Conservation (phyloP, 2,329 filamentous ascomycete genomes). For the Pseudocercospora vitis region DNA sequence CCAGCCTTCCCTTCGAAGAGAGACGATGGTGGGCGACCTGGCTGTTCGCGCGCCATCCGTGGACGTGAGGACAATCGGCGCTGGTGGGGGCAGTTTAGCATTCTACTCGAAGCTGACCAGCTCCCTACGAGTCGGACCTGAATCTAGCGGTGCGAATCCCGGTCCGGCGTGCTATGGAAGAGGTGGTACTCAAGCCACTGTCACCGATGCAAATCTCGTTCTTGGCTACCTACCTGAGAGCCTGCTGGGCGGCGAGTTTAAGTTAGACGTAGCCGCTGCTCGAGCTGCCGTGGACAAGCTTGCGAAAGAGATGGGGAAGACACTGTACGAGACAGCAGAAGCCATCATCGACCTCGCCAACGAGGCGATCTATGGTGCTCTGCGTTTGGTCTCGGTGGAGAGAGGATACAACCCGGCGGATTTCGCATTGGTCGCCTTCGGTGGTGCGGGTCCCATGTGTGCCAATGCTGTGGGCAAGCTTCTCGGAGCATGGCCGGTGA, state of each 20-base stretch:
- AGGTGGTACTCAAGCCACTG: slow-evolving; percentile 31
- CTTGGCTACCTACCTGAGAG: slow-evolving; percentile 32
- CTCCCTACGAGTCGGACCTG: slow-evolving; percentile 31
- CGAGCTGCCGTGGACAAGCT: slow-evolving; percentile 26
- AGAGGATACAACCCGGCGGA: slow-evolving; percentile 32
- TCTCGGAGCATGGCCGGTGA: slow-evolving; percentile 32
- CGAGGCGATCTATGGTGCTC: slow-evolving; percentile 31
- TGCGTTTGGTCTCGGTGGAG: slow-evolving; percentile 32
- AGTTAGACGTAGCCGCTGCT: slow-evolving; percentile 30
- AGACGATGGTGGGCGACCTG: slow-evolving; percentile 33
- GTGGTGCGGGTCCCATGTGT: slow-evolving; percentile 30
- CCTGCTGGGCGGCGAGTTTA: slow-evolving; percentile 31
- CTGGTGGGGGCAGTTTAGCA: slow-evolving; percentile 31
- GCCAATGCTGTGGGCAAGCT: slow-evolving; percentile 30
- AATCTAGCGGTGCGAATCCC: slow-evolving; percentile 28
- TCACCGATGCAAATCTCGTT: slow-evolving; percentile 32
- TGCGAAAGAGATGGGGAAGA: slow-evolving; percentile 32
- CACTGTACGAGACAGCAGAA: slow-evolving; percentile 29
- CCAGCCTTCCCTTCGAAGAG: slow-evolving; percentile 29
- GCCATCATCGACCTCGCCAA: slow-evolving; percentile 33
- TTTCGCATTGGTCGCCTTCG: slow-evolving; percentile 32
- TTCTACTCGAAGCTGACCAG: slow-evolving; percentile 32
- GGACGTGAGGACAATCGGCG: slow-evolving; percentile 31
- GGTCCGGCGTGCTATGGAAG: slow-evolving; percentile 32
- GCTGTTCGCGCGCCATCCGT: slow-evolving; percentile 30